Percentiles rank a stretch among this genome's conserved stretches.
Conservation (phyloP, 2,329 filamentous ascomycete genomes). For the Fonsecaea multimorphosa region DNA sequence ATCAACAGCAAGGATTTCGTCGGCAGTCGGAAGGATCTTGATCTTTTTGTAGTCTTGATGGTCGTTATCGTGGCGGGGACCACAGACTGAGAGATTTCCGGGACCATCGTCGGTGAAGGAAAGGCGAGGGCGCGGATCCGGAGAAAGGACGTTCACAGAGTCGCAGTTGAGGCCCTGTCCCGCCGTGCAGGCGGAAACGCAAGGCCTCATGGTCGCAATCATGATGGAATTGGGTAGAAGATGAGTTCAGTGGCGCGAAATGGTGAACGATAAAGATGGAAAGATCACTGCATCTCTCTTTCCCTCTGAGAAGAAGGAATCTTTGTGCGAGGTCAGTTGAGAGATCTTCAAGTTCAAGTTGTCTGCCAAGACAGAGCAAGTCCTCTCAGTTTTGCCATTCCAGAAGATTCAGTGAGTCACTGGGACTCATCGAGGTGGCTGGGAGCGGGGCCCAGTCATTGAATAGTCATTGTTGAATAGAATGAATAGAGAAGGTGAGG, state of each 20-base stretch:
- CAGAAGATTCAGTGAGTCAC: neutral
- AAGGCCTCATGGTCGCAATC: neutral
- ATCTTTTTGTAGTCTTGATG: conserved; percentile 44
- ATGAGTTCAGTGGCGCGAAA: neutral
- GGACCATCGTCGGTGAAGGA: conserved; percentile 40
- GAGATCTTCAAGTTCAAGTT: neutral
- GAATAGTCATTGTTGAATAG: too few species aligned
- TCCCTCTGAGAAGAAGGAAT: neutral
- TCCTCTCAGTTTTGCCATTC: neutral
- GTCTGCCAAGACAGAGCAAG: too few species aligned
- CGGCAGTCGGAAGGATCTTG: conserved; percentile 46
- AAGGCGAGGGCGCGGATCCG: conserved; percentile 25
- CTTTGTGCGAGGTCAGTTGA: neutral
- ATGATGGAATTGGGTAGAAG: neutral
- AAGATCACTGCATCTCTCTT: neutral
- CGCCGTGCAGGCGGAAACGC: neutral
- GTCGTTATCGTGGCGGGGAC: conserved; percentile 48
- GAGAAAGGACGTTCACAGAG: conserved; percentile 11
- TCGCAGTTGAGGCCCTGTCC: neutral
- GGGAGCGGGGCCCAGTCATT: neutral
- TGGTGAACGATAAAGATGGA: neutral
- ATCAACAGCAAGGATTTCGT: conserved; percentile 44
- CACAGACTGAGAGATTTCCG: conserved; percentile 36
- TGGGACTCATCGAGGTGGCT: neutral
- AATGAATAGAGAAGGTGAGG: conserved; percentile 8